Conservation (phyloP, 495 filamentous ascomycete species). For the Neurospora hispaniola region DNA sequence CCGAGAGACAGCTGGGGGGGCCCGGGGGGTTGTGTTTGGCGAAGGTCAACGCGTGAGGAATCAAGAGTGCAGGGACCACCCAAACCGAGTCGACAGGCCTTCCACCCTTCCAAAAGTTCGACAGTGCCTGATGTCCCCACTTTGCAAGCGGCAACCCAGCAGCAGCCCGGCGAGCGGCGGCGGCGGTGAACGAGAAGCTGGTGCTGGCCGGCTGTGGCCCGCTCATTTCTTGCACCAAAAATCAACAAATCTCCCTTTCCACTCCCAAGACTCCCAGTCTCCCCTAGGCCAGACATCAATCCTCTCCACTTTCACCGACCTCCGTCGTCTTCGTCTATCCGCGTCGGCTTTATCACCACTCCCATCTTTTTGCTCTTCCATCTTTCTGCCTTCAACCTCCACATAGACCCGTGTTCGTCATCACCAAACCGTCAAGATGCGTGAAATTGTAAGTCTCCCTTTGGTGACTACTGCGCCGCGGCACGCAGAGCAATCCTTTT, state of each 20-base stretch:
- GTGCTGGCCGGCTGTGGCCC: constrained; percentile 5
- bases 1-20: neutral
- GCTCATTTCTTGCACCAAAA: constrained; percentile 27
- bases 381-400: constrained; percentile 7
- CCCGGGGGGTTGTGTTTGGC: neutral
- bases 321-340: constrained; percentile 7
- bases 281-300: constrained; percentile 4
- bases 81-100: constrained; percentile 7
- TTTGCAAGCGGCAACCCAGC: constrained; percentile 2
- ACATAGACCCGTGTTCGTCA: constrained; percentile 20
- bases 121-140: constrained; percentile 24
- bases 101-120: constrained; percentile 3
- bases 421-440: constrained; percentile 52
- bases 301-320: constrained; percentile 18
- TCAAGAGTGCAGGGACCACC: constrained; percentile 20
- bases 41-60: constrained; percentile 20
- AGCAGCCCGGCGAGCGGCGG: constrained; percentile 9
- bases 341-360: constrained; percentile 3
- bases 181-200: constrained; percentile 19
- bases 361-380: constrained; percentile 2
- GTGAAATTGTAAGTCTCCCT: constrained; percentile 74
- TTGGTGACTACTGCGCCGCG: constrained; percentile 16
- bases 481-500: neutral
- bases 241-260: constrained; percentile 25
- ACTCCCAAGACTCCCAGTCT: constrained; percentile 1